A percentile compares a stretch with the other conserved stretches of the same genome.
These are phyloP conservation scores for Hypoxylon fuscum DNA, from an alignment of 495 filamentous ascomycete genomes.

Conservation along the genomic window DNA sequence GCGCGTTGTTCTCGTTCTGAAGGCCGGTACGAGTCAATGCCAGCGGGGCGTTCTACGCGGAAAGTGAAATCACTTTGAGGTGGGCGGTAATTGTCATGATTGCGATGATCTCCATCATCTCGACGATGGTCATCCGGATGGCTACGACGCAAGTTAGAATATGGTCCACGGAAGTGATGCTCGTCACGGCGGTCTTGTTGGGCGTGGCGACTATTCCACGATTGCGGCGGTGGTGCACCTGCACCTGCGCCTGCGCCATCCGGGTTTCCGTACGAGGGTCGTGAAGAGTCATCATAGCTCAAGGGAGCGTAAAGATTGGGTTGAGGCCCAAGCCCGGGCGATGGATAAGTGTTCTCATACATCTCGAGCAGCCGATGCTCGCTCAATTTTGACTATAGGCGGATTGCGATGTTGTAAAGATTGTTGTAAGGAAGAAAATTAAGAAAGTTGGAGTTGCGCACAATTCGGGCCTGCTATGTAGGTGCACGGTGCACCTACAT, in stretches of 20 bases:
- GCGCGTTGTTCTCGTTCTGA: slow-evolving; percentile 21
- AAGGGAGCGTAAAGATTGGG: slow-evolving; percentile 24
- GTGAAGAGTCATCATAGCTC: slow-evolving; percentile 10
- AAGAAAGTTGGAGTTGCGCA: too few species aligned
- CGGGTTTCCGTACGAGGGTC: neutral
- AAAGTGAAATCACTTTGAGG: slow-evolving; percentile 59
- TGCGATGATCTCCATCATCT: slow-evolving; percentile 19
- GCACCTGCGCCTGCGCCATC: too few species aligned
- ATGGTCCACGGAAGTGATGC: slow-evolving; percentile 30
- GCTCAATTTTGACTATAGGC: neutral
- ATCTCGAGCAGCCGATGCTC: slow-evolving; percentile 17
- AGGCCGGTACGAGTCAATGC: slow-evolving; percentile 41
- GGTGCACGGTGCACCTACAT: too few species aligned
- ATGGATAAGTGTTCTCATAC: slow-evolving; percentile 30
- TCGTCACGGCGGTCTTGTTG: slow-evolving; percentile 29
- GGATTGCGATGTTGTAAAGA: neutral
- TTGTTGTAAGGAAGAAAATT: neutral
- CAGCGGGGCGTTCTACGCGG: slow-evolving; percentile 51
- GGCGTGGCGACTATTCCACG: slow-evolving; percentile 32
- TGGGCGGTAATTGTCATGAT: slow-evolving; percentile 41
- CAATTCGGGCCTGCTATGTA: too few species aligned
- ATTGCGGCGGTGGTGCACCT: slow-evolving; percentile 15
- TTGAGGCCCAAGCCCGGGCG: slow-evolving; percentile 30
- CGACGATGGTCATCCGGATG: slow-evolving; percentile 25
- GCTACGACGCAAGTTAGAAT: slow-evolving; percentile 28